Evolutionary conservation across 2,329 filamentous ascomycete species (phyloP).

Genomic region (Scytalidium lignicola): DNA sequence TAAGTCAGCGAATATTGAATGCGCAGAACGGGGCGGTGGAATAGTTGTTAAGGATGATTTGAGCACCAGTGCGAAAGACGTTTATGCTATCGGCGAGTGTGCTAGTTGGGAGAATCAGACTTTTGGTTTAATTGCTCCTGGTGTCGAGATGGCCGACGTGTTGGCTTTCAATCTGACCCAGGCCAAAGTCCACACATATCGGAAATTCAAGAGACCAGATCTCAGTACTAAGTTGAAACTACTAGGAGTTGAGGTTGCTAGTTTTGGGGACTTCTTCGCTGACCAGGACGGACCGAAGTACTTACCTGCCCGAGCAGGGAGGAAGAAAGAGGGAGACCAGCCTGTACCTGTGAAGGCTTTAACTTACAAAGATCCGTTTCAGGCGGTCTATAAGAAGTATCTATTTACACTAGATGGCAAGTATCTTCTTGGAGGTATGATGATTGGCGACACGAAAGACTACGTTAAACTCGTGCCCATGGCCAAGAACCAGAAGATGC

Average conservation of each 20-base stretch:
- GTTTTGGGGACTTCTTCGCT: slow-evolving; percentile 91
- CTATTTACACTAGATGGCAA: slow-evolving; percentile 86
- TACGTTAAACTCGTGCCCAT: slow-evolving; percentile 85
- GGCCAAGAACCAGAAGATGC: slow-evolving; percentile 75
- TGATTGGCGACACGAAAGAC: slow-evolving; percentile 89
- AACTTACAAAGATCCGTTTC: slow-evolving; percentile 85
- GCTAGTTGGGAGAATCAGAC: slow-evolving; percentile 85
- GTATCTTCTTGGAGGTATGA: slow-evolving; percentile 90
- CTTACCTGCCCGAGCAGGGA: slow-evolving; percentile 55
- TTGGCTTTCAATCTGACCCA: slow-evolving; percentile 88
- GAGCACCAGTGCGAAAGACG: slow-evolving; percentile 62
- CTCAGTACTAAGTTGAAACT: slow-evolving; percentile 89
- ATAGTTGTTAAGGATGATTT: slow-evolving; percentile 65
- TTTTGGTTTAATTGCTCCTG: slow-evolving; percentile 83
- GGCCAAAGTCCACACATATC: slow-evolving; percentile 63
- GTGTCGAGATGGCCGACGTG: slow-evolving; percentile 89
- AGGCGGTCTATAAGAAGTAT: slow-evolving; percentile 89
- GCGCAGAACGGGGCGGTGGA: slow-evolving; percentile 69
- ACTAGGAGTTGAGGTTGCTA: slow-evolving; percentile 84
- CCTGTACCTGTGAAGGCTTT: slow-evolving; percentile 69
- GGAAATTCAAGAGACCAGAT: slow-evolving; percentile 75
- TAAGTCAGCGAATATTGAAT: slow-evolving; percentile 62
- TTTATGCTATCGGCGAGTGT: slow-evolving; percentile 89
- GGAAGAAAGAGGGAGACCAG: slow-evolving; percentile 44
- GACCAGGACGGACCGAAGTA: slow-evolving; percentile 76